Conservation (phyloP, 352 stramenopile species). For the Phytophthora podocarpi region DNA sequence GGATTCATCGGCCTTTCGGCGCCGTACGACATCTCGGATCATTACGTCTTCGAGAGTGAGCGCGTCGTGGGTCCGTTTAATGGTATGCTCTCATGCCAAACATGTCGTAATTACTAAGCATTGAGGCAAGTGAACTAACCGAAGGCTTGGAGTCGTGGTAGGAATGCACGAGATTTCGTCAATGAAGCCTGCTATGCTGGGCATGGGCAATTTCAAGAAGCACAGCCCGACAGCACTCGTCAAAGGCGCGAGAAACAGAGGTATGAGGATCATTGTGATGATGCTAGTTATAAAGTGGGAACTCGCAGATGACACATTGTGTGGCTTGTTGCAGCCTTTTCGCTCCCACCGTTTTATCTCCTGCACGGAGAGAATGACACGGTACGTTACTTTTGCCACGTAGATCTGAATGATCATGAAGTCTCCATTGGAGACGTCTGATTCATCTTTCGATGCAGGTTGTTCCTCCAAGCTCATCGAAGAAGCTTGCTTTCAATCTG, state of each 20-base stretch:
- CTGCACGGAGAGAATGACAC: constrained; percentile 62
- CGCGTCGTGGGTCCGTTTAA: constrained; percentile 56
- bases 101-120: not conserved
- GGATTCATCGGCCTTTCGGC: constrained; percentile 71
- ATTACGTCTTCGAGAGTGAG: constrained; percentile 74
- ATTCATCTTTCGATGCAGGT: constrained; percentile 33
- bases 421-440: not conserved
- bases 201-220: constrained; percentile 56
- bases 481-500: constrained; percentile 54
- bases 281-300: not conserved
- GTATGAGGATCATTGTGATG: constrained; percentile 13
- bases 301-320: not conserved
- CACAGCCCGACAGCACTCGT: constrained; percentile 57
- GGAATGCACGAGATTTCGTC: constrained; percentile 77
- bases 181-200: constrained; percentile 81
- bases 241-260: constrained; percentile 15
- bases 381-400: constrained; percentile 19
- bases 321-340: constrained; percentile 26
- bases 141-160: not conserved
- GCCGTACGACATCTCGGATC: constrained; percentile 77
- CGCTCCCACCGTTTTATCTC: constrained; percentile 58
- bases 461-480: constrained; percentile 60
- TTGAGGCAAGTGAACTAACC: not conserved
- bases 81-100: constrained; percentile 13
- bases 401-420: not conserved